A percentile compares a stretch with the other conserved stretches of the same genome.
Conservation (phyloP, 2,329 filamentous ascomycete species). For the Penicillium sp. region DNA sequence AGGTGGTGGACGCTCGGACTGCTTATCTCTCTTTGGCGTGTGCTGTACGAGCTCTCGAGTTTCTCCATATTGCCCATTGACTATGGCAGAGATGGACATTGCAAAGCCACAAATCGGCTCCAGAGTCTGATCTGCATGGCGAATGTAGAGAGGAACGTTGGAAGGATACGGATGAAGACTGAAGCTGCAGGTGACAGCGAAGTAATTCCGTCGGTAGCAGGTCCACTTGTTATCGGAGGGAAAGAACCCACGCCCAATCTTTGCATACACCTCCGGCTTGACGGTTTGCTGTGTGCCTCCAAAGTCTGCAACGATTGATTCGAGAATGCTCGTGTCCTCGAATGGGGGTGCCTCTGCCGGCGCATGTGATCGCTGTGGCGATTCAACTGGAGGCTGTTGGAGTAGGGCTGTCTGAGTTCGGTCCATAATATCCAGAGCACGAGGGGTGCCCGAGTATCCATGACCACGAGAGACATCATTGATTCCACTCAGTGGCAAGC, state of each 20-base stretch:
- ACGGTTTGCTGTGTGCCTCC: slow-evolving; percentile 53
- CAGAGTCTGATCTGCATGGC: slow-evolving; percentile 50
- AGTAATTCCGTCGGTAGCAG: slow-evolving; percentile 90
- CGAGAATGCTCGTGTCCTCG: slow-evolving; percentile 45
- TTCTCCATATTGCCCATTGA: slow-evolving; percentile 77
- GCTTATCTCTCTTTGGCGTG: slow-evolving; percentile 89
- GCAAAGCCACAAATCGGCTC: slow-evolving; percentile 75
- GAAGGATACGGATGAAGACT: slow-evolving; percentile 67
- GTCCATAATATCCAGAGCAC: slow-evolving; percentile 42
- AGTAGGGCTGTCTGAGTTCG: slow-evolving; percentile 40
- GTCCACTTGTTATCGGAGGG: slow-evolving; percentile 83
- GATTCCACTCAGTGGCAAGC: slow-evolving; percentile 39
- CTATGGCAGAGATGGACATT: slow-evolving; percentile 83
- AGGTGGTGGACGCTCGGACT: slow-evolving; percentile 76
- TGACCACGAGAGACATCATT: slow-evolving; percentile 43
- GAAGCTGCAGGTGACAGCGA: slow-evolving; percentile 82
- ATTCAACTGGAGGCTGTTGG: slow-evolving; percentile 39
- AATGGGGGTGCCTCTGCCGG: slow-evolving; percentile 50
- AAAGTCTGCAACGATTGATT: slow-evolving; percentile 43
- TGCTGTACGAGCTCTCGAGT: slow-evolving; percentile 85
- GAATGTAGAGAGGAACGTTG: slow-evolving; percentile 63
- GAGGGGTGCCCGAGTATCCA: slow-evolving; percentile 42
- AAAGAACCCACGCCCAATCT: slow-evolving; percentile 91
- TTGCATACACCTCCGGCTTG: slow-evolving; percentile 75
- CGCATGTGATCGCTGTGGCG: slow-evolving; percentile 27